A percentile compares a stretch with the other conserved stretches of the same genome.
Evolutionary conservation across 305 asterid species (phyloP).

Genomic region (Fraxinus sp.): DNA sequence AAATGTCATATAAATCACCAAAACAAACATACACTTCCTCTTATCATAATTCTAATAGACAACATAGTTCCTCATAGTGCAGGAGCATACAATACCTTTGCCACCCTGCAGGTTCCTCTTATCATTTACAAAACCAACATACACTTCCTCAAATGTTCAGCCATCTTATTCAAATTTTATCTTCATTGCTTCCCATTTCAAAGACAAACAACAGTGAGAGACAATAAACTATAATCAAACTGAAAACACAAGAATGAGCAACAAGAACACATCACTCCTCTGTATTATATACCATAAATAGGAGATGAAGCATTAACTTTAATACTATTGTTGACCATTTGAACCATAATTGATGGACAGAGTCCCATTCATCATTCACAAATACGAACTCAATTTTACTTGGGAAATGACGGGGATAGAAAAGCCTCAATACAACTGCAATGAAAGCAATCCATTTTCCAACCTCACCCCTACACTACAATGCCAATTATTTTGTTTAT

Average conservation of each 20-base stretch:
- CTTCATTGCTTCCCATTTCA: too few species aligned
- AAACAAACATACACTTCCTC: too few species aligned
- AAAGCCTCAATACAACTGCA: constrained; percentile 83
- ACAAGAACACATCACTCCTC: not conserved
- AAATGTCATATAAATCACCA: too few species aligned
- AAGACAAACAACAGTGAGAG: not conserved
- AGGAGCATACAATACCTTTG: too few species aligned
- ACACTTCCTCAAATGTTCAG: too few species aligned
- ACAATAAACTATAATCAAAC: not conserved
- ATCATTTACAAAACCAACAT: too few species aligned
- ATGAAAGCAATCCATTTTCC: constrained; percentile 85
- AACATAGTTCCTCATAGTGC: too few species aligned
- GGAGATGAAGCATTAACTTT: not conserved
- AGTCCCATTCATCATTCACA: not conserved
- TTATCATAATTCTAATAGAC: too few species aligned
- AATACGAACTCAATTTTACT: constrained; percentile 32
- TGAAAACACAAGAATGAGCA: not conserved
- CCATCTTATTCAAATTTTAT: too few species aligned
- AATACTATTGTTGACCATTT: not conserved
- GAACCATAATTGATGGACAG: not conserved
- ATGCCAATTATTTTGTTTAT: not conserved
- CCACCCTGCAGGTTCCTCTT: too few species aligned
- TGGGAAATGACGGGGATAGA: constrained; percentile 94
- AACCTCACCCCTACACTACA: constrained; percentile 65
- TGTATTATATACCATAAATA: not conserved